Percentiles rank a stretch among this genome's conserved stretches.
Evolutionary conservation across 768 basidiomycete species (phyloP).

Genomic region (Lentinula lateritia): DNA sequence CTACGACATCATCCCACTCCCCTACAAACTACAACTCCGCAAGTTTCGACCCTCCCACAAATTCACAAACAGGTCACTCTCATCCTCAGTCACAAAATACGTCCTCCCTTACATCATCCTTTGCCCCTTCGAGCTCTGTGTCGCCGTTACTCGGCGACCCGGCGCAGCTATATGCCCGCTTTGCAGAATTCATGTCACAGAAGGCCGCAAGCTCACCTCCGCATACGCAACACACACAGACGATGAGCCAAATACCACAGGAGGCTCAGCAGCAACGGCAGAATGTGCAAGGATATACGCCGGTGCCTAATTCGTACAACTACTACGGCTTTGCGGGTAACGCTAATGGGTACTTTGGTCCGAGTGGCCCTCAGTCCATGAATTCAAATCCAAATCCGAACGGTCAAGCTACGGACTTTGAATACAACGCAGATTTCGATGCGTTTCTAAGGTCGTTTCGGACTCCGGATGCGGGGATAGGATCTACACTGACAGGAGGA

Average conservation of each 20-base stretch:
- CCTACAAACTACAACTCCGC: not conserved
- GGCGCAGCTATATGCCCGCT: not conserved
- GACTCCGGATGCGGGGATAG: not conserved
- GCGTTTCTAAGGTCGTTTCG: not conserved
- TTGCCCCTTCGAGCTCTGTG: not conserved
- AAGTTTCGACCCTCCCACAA: too few relatives aligned
- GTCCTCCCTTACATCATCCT: not conserved
- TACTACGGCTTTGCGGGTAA: not conserved
- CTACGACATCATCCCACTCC: not conserved
- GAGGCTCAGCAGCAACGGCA: not conserved
- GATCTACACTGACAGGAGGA: not conserved
- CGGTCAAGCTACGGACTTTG: not conserved
- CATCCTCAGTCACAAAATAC: not conserved
- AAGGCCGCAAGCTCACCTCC: not conserved
- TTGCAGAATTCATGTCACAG: conserved; percentile 1
- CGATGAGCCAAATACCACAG: not conserved
- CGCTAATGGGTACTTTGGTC: not conserved
- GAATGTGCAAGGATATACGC: not conserved
- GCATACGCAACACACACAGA: not conserved
- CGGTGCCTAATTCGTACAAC: not conserved
- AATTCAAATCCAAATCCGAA: not conserved
- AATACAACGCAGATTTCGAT: not conserved
- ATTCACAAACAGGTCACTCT: not conserved
- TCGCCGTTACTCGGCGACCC: not conserved
- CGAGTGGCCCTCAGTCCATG: not conserved